Evolutionary conservation across 2,329 filamentous ascomycete species (phyloP).

Genomic region (Botryotinia globosa): DNA sequence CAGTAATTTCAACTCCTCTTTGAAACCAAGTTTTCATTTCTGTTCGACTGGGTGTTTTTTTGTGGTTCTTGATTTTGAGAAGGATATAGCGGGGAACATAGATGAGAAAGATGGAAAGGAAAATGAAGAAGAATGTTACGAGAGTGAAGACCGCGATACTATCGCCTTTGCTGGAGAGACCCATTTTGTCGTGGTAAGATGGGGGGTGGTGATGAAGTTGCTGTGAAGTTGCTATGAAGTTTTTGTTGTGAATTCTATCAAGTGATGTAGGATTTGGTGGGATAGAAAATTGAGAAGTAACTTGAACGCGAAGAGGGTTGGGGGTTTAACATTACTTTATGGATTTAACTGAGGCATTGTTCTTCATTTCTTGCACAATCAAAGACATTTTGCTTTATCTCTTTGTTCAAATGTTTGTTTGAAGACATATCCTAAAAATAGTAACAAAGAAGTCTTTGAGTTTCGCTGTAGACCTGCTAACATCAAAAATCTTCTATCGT

Average conservation of each 20-base stretch:
- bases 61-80: background rate
- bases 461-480: rapidly evolving
- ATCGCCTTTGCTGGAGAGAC: conserved; percentile 7
- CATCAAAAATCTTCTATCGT: background rate
- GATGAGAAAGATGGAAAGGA: background rate
- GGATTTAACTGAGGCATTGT: background rate
- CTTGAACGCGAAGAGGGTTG: too few relatives aligned
- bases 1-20: background rate
- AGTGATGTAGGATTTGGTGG: background rate
- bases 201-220: background rate
- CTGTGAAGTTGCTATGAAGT: too few relatives aligned
- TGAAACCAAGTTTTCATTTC: background rate
- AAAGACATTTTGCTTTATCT: background rate
- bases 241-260: background rate
- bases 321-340: background rate
- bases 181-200: background rate
- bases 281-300: background rate
- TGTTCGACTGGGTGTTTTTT: background rate
- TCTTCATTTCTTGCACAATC: background rate
- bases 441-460: conserved; percentile 4
- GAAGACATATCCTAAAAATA: background rate
- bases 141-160: background rate
- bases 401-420: background rate
- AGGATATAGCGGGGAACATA: background rate
- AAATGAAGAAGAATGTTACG: background rate